Evolutionary conservation across 179 eudicot genomes (phyloP).

Genomic region (Patellifolia procumbens): DNA sequence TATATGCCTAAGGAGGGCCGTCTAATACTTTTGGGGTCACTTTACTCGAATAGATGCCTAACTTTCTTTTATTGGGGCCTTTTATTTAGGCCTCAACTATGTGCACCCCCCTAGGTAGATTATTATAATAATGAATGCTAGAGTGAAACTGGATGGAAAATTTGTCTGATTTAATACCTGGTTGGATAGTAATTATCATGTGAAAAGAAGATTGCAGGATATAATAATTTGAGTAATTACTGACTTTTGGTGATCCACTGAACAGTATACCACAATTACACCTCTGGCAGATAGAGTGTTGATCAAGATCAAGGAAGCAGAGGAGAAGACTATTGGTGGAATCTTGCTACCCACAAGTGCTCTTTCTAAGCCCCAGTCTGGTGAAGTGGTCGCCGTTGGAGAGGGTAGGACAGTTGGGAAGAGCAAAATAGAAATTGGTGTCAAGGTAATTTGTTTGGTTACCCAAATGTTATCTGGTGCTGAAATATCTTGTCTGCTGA

Average conservation of each 20-base stretch:
- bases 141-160: no score
- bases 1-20: no score
- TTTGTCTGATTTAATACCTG: background rate
- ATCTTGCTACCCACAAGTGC: slow-evolving; percentile 83
- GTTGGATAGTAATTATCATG: background rate
- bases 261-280: slow-evolving; percentile 74
- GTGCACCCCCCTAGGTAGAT: no score
- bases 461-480: background rate
- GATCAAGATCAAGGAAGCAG: slow-evolving; percentile 72
- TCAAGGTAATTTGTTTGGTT: slow-evolving; percentile 49
- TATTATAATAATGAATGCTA: no score
- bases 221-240: no score
- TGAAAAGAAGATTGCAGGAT: background rate
- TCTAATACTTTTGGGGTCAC: no score
- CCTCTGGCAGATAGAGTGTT: slow-evolving; percentile 91
- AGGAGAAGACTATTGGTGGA: slow-evolving; percentile 82
- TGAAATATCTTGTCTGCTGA: background rate
- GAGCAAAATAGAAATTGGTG: slow-evolving; percentile 57
- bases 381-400: slow-evolving; percentile 93
- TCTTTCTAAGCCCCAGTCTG: slow-evolving; percentile 76
- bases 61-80: no score
- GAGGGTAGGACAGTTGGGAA: slow-evolving; percentile 82
- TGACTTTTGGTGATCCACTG: slow-evolving; percentile 6
- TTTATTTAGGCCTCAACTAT: no score
- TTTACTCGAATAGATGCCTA: no score